Percentiles rank a stretch among this genome's conserved stretches.
Conservation (phyloP, 148 eudicot species). For the Salicornia ramosissima region DNA sequence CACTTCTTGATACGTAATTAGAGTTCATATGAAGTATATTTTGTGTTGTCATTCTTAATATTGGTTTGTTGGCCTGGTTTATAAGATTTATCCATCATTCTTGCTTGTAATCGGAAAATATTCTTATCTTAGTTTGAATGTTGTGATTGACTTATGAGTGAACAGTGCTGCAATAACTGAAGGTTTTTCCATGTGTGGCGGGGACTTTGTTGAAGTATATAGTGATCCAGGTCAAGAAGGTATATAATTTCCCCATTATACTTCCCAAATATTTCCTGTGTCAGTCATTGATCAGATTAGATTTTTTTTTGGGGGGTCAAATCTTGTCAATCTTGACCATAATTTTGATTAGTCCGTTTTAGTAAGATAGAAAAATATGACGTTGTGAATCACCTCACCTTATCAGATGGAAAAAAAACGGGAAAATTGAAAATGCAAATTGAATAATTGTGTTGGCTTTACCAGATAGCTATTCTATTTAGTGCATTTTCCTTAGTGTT, state of each 20-base stretch:
- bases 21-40: no score
- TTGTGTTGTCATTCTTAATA: neutral
- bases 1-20: no score
- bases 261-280: no score
- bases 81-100: neutral
- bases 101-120: conserved; percentile 1
- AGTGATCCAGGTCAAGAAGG: conserved; percentile 88
- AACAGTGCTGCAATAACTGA: conserved; percentile 99
- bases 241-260: conserved; percentile 12
- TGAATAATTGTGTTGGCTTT: no score
- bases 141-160: conserved; percentile 27
- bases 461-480: neutral
- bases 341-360: no score
- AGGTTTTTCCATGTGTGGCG: conserved; percentile 99
- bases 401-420: no score
- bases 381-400: no score
- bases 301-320: no score
- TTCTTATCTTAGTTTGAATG: neutral
- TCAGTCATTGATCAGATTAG: no score
- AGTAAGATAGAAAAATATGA: no score
- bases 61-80: neutral
- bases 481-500: neutral
- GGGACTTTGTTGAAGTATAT: conserved; percentile 97
- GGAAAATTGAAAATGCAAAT: no score
- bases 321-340: no score